These are phyloP conservation scores for Cystofilobasidium capitatum DNA, from an alignment of 768 basidiomycete species.

Conservation along the genomic window DNA sequence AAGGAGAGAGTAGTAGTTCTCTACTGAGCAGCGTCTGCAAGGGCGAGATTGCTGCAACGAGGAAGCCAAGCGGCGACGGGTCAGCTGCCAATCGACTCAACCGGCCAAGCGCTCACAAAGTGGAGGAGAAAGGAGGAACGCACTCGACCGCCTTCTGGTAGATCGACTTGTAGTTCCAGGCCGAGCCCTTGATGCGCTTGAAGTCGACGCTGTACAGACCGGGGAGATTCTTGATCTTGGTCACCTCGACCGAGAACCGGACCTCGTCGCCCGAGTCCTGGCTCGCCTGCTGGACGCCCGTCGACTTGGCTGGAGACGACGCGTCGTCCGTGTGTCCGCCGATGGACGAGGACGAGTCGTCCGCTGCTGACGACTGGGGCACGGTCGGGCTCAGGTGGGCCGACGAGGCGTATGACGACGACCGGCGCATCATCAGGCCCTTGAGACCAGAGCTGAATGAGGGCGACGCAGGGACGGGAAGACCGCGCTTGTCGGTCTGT, in stretches of 20 bases:
- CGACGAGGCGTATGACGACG: conserved; percentile 60
- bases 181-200: conserved; percentile 68
- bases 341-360: background rate
- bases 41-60: no score
- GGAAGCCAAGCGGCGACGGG: background rate
- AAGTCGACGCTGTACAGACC: conserved; percentile 89
- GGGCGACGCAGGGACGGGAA: conserved; percentile 67
- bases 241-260: conserved; percentile 88
- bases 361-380: conserved; percentile 15
- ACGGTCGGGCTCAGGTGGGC: conserved; percentile 11
- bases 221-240: conserved; percentile 75
- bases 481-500: conserved; percentile 78
- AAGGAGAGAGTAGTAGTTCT: no score
- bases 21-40: no score
- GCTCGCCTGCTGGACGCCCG: background rate
- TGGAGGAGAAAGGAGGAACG: background rate
- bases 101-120: no score
- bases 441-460: conserved; percentile 59
- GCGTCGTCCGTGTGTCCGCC: background rate
- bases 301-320: background rate
- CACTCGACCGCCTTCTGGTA: conserved; percentile 23
- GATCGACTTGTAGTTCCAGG: conserved; percentile 22
- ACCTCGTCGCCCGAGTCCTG: conserved; percentile 87
- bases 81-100: background rate
- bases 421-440: conserved; percentile 78